Percentiles rank a stretch among this genome's conserved stretches.
Conservation (phyloP, 345 rosid genomes). For the Leavenworthia alabamica region DNA sequence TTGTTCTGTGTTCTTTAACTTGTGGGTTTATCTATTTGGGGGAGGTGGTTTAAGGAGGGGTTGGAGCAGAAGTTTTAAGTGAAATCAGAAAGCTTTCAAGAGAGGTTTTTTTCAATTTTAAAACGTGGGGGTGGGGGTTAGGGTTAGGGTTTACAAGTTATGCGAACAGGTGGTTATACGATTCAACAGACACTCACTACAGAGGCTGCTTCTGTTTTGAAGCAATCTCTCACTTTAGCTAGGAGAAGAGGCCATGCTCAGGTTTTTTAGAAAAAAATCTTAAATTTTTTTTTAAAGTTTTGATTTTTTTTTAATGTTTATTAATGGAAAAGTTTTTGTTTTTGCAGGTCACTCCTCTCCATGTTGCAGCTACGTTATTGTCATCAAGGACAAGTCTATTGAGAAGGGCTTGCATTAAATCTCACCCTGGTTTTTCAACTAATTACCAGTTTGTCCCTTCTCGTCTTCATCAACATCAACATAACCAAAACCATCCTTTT, state of each 20-base stretch:
- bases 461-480: conserved; percentile 32
- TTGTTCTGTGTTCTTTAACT: not conserved
- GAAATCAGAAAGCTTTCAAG: conserved; percentile 6
- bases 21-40: conserved; percentile 5
- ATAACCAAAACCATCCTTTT: conserved; percentile 46
- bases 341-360: conserved; percentile 67
- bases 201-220: conserved; percentile 96
- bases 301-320: conserved; percentile 6
- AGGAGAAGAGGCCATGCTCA: conserved; percentile 97
- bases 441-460: conserved; percentile 38
- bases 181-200: conserved; percentile 93
- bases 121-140: conserved; percentile 40
- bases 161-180: conserved; percentile 94
- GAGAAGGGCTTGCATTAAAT: conserved; percentile 66
- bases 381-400: conserved; percentile 47
- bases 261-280: conserved; percentile 2
- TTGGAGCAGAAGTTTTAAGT: not conserved
- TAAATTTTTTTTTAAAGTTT: not conserved
- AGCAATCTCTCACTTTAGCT: conserved; percentile 87
- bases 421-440: conserved; percentile 39
- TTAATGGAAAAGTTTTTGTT: conserved; percentile 1
- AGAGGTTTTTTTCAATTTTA: conserved; percentile 15
- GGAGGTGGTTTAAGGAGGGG: conserved; percentile 20
- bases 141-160: conserved; percentile 67
- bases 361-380: conserved; percentile 69